Evolutionary conservation across 2,329 filamentous ascomycete genomes (phyloP).

Genomic region (Diaporthe ilicicola): DNA sequence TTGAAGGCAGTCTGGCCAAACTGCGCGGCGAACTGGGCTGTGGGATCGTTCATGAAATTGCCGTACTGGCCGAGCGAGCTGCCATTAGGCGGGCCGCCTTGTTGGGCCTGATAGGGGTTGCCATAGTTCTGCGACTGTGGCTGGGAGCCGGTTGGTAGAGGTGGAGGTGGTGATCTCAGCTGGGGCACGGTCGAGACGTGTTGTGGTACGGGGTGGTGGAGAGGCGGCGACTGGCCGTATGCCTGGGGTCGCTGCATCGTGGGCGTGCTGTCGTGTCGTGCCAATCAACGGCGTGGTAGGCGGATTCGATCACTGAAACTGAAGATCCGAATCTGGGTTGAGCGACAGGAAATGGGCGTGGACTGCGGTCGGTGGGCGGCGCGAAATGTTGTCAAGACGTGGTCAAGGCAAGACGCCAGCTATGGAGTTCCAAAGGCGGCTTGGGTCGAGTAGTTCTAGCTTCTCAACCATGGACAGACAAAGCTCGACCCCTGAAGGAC

Average conservation of each 20-base stretch:
- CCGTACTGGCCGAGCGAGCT: conserved; percentile 79
- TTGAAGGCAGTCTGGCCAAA: conserved; percentile 91
- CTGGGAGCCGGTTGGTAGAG: conserved; percentile 73
- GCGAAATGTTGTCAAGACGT: conserved; percentile 1
- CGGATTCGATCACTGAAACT: neutral
- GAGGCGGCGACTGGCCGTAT: conserved; percentile 88
- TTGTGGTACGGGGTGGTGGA: conserved; percentile 97
- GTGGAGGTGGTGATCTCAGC: conserved; percentile 83
- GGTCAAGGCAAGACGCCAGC: conserved; percentile 16
- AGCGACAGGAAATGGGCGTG: neutral
- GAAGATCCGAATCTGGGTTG: too few species aligned
- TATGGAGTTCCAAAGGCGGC: conserved; percentile 3
- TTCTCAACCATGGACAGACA: conserved; percentile 2
- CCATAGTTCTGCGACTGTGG: conserved; percentile 72
- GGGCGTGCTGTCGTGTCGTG: conserved; percentile 30
- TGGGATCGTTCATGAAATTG: conserved; percentile 94
- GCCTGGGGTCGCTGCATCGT: conserved; percentile 84
- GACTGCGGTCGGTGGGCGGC: neutral
- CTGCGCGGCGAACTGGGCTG: conserved; percentile 93
- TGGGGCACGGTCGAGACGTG: conserved; percentile 98
- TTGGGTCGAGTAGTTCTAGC: conserved; percentile 13
- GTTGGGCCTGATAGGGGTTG: conserved; percentile 78
- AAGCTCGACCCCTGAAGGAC: conserved; percentile 20
- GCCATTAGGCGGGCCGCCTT: conserved; percentile 56
- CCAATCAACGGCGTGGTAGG: neutral